Conservation (phyloP, 1,284 basidiomycete species). For the Apiotrichum sp. region DNA sequence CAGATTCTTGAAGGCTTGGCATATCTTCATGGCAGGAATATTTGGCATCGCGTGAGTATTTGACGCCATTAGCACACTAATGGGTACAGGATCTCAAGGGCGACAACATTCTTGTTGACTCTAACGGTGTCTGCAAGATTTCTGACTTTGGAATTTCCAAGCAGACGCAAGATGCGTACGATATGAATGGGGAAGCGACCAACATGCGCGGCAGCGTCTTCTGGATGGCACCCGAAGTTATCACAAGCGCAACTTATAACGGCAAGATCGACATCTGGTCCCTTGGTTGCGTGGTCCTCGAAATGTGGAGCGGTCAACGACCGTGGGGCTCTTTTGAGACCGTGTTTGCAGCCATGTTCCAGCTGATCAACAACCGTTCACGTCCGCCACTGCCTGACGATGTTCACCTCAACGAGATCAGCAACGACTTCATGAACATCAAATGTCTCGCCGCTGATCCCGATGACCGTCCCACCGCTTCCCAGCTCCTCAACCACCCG, state of each 20-base stretch:
- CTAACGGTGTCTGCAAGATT: constrained; percentile 90
- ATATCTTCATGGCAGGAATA: constrained; percentile 85
- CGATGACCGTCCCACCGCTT: constrained; percentile 73
- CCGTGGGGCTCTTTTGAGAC: constrained; percentile 89
- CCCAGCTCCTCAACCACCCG: constrained; percentile 72
- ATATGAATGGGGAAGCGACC: constrained; percentile 65
- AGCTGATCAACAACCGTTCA: constrained; percentile 61
- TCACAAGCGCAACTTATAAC: constrained; percentile 63
- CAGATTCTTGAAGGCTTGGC: constrained; percentile 90
- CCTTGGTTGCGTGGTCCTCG: constrained; percentile 90
- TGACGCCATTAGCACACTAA: constrained; percentile 63
- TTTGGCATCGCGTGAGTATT: constrained; percentile 72
- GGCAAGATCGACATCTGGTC: constrained; percentile 99
- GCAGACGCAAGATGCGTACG: constrained; percentile 66
- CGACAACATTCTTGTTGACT: constrained; percentile 96
- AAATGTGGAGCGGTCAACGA: constrained; percentile 94
- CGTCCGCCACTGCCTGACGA: constrained; percentile 83
- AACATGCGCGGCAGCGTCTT: constrained; percentile 96
- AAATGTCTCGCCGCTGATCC: constrained; percentile 90
- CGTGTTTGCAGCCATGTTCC: constrained; percentile 87
- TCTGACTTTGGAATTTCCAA: constrained; percentile 92
- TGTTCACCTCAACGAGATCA: constrained; percentile 65
- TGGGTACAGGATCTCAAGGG: constrained; percentile 79
- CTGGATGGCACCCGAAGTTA: constrained; percentile 99
- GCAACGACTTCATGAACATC: constrained; percentile 76